These are phyloP conservation scores for Botrytis byssoidea DNA, from an alignment of 2,329 filamentous ascomycete genomes.

Conservation along the genomic window DNA sequence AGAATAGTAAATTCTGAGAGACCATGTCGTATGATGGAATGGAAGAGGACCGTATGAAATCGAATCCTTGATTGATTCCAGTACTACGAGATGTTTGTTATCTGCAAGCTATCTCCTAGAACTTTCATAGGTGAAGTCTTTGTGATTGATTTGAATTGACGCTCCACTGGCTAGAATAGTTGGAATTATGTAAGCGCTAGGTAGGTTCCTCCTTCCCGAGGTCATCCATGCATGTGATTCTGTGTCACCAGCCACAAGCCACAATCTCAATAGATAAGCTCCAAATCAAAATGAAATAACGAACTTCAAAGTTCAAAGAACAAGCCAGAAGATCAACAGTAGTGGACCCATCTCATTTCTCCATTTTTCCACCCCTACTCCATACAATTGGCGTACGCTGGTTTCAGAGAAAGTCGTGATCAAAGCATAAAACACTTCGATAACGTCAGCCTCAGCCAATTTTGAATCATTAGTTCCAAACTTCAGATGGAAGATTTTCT, in stretches of 20 bases:
- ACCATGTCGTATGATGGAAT: not conserved
- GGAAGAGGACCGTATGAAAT: not conserved
- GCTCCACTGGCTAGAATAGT: not conserved
- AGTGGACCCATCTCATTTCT: not conserved
- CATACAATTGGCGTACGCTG: not conserved
- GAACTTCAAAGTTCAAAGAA: not conserved
- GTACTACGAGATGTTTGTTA: too few relatives aligned
- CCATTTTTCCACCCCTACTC: conserved; percentile 5
- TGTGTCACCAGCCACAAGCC: not conserved
- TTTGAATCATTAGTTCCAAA: not conserved
- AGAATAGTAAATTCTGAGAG: not conserved
- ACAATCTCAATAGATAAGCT: not conserved
- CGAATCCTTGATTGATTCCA: not conserved
- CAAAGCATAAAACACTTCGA: not conserved
- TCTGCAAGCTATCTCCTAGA: not conserved
- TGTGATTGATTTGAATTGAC: not conserved
- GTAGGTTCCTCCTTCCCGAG: too few relatives aligned
- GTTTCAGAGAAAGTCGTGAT: not conserved
- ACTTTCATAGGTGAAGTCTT: not conserved
- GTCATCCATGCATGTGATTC: too few relatives aligned
- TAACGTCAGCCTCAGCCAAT: conserved; percentile 1
- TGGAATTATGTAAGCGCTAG: not conserved
- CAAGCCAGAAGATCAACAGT: not conserved
- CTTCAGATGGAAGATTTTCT: not conserved
- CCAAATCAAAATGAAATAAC: not conserved